Conservation (phyloP, 495 filamentous ascomycete genomes). For the Astrothelium subdiscretum region DNA sequence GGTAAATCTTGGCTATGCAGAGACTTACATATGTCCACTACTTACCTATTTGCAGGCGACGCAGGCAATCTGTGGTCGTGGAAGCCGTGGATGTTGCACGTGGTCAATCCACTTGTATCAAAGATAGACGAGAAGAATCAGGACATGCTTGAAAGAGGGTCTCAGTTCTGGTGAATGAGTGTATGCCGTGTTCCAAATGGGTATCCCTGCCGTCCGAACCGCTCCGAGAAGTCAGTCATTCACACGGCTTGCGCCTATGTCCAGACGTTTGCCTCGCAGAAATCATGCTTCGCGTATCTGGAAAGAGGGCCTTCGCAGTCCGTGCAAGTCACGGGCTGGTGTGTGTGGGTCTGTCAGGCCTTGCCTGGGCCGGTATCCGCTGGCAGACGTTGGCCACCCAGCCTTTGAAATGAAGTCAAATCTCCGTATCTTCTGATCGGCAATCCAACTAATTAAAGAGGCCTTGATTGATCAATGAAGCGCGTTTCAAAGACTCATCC, state of each 20-base stretch:
- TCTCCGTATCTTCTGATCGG: background rate
- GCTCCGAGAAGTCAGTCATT: background rate
- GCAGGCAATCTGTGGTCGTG: background rate
- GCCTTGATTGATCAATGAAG: background rate
- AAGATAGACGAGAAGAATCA: background rate
- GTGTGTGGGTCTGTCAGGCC: background rate
- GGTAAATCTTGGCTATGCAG: no score
- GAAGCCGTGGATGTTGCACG: background rate
- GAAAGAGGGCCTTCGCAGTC: background rate
- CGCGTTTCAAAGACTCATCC: background rate
- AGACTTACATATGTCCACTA: no score
- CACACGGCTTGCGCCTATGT: background rate
- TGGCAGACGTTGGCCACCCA: background rate
- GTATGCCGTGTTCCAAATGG: background rate
- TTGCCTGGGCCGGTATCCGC: background rate
- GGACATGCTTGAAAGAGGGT: background rate
- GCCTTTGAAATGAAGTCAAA: background rate
- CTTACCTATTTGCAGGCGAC: no score
- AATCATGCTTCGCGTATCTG: background rate
- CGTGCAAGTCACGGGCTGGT: background rate
- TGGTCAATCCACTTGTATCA: background rate
- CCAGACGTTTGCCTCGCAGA: background rate
- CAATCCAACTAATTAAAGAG: background rate
- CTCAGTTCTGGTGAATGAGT: background rate
- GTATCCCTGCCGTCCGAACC: background rate